Conservation (phyloP, 202 grass and related monocot genomes). For the Alloteropsis angusta region DNA sequence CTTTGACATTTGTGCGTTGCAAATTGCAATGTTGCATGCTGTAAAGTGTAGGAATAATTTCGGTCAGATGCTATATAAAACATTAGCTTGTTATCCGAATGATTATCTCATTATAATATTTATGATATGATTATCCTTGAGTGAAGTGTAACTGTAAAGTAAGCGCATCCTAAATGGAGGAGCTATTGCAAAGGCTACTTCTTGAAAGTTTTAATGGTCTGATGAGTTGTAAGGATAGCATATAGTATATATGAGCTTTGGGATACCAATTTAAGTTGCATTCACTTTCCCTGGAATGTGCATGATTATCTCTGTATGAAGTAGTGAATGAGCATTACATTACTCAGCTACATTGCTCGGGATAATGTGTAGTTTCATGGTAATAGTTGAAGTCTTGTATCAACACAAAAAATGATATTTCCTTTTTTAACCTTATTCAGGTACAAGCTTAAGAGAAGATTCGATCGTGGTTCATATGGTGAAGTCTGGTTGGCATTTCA, state of each 20-base stretch:
- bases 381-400: constrained; percentile 21
- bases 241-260: not conserved
- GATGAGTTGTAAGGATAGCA: not conserved
- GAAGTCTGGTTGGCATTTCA: constrained; percentile 99
- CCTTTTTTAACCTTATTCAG: constrained; percentile 36
- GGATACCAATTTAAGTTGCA: constrained; percentile 4
- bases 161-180: constrained; percentile 4
- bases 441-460: constrained; percentile 92
- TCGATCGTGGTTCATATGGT: constrained; percentile 90
- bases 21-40: too few species aligned
- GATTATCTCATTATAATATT: not conserved
- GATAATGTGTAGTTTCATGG: not conserved
- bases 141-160: not conserved
- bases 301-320: not conserved
- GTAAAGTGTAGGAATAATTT: not conserved
- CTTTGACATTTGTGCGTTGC: not conserved
- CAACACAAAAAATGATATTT: not conserved
- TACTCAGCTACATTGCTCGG: not conserved
- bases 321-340: not conserved
- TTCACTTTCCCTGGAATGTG: not conserved
- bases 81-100: not conserved
- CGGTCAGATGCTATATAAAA: not conserved
- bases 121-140: not conserved
- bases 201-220: constrained; percentile 1
- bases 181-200: constrained; percentile 8